Evolutionary conservation across 2,329 filamentous ascomycete genomes (phyloP), one percentile per base, ranked within the genome.

Genomic region (Fusarium tupiense): DNA sequence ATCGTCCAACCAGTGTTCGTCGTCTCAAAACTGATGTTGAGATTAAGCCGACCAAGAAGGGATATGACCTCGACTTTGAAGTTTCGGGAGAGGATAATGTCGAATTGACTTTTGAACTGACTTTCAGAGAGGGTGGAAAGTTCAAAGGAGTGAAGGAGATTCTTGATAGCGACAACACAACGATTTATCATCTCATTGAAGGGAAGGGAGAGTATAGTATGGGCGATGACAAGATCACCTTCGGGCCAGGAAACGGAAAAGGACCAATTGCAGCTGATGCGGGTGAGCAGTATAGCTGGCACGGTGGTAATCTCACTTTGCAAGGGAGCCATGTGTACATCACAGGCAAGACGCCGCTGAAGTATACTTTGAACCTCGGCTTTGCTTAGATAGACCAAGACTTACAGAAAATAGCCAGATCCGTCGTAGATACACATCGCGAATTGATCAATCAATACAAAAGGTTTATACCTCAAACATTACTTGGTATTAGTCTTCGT

Each of bases 61-160:
- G 67, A 3, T 69, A 69, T 17, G 67, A 69, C 9, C 43, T 69
- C 12, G 31, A 57, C 5, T 69, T 69, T 29, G 65, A 64, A 7
- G 67, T 69, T 14, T 29, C 65, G 1, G 69, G 69, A 12, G 69
- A 72, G 22, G 69, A 72, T 19, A 59, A 72, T 13, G 69, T 72
- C 1, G 69, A 72, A 1, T 37, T 72, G 11, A 72, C 69, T 1
- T 72, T 72, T 40, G 69, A 72, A 24, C 20, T 72, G 3, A 72
- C 69, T 0, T 72, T 72, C 6, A 31, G 69, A 11, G 64, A 69
- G 12, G 69, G 69, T 0, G 69, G 69, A 3, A 52, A 69, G 29
- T 72, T 72, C 29, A 57, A 56, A 29, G 69, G 69, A 2, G 69
- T 69, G 5, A 17, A 69, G 4, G 33, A 64, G 7, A 57, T 69